Percentiles rank a stretch among this genome's conserved stretches.
Evolutionary conservation across 768 basidiomycete genomes (phyloP).

Genomic region (Rickenella mellea): DNA sequence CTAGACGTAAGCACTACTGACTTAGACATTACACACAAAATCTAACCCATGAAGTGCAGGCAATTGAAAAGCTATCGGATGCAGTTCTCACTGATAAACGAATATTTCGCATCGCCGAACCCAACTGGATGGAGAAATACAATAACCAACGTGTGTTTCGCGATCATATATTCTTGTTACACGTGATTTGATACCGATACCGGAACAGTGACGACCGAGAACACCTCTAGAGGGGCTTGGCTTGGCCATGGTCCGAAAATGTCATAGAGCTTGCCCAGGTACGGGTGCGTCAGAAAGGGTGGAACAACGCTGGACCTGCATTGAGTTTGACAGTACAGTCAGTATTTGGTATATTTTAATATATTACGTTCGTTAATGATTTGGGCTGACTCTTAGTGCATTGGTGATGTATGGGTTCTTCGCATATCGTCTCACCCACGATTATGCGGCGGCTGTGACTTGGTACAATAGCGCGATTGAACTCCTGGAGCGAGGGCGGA

Average conservation of each 20-base stretch:
- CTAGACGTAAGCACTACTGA: not conserved
- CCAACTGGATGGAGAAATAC: slow-evolving; percentile 25
- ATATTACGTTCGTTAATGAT: not conserved
- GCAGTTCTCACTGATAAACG: slow-evolving; percentile 29
- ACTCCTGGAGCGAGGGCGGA: not conserved
- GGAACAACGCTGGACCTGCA: slow-evolving; percentile 23
- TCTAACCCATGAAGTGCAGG: slow-evolving; percentile 14
- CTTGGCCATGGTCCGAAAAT: slow-evolving; percentile 19
- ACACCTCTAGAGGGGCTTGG: slow-evolving; percentile 22
- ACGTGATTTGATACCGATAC: no score
- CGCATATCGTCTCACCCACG: slow-evolving; percentile 10
- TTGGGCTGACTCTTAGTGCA: slow-evolving; percentile 14
- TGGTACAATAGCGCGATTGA: not conserved
- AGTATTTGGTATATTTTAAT: no score
- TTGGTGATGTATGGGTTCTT: slow-evolving; percentile 32
- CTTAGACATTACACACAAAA: not conserved
- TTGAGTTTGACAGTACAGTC: slow-evolving; percentile 8
- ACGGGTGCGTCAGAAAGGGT: slow-evolving; percentile 15
- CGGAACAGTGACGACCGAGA: slow-evolving; percentile 23
- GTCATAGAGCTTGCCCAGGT: slow-evolving; percentile 23
- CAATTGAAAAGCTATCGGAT: slow-evolving; percentile 21
- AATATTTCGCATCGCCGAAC: slow-evolving; percentile 25
- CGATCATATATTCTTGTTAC: not conserved
- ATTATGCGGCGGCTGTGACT: not conserved
- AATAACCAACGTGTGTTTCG: slow-evolving; percentile 25